These are phyloP conservation scores for Chaetomium sp. DNA, from an alignment of 2,329 filamentous ascomycete genomes.

Conservation along the genomic window DNA sequence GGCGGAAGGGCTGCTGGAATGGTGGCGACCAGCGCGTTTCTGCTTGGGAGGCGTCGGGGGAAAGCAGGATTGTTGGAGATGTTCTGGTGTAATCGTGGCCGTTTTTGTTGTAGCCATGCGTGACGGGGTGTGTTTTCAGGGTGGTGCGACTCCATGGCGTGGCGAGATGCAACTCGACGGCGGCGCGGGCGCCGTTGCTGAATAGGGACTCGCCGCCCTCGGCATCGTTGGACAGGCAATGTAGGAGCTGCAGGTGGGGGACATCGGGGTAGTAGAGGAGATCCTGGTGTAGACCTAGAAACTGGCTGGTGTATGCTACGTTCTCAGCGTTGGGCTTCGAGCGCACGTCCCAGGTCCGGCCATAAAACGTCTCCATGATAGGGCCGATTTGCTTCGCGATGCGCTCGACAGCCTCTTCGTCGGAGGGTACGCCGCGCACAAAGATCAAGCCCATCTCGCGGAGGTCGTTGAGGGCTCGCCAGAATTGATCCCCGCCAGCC, in stretches of 20 bases:
- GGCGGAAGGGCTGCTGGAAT: constrained; percentile 58
- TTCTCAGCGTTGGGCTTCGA: constrained; percentile 80
- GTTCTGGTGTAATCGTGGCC: constrained; percentile 55
- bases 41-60: constrained; percentile 27
- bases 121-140: constrained; percentile 54
- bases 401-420: constrained; percentile 56
- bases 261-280: constrained; percentile 76
- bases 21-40: constrained; percentile 67
- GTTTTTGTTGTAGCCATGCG: constrained; percentile 63
- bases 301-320: constrained; percentile 79
- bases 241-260: constrained; percentile 78
- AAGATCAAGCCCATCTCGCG: constrained; percentile 67
- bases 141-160: constrained; percentile 49
- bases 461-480: constrained; percentile 56
- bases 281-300: constrained; percentile 88
- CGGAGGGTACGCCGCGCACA: constrained; percentile 64
- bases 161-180: constrained; percentile 31
- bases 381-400: constrained; percentile 70
- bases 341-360: constrained; percentile 81
- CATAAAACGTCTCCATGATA: constrained; percentile 85
- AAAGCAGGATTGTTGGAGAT: constrained; percentile 48
- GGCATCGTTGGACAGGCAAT: constrained; percentile 77
- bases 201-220: constrained; percentile 82
- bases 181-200: constrained; percentile 64
- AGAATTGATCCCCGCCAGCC: constrained; percentile 49